phyloP scores from a whole-genome alignment of 1,139 yeast genomes.

The Saccharomyces uvarum region DNA sequence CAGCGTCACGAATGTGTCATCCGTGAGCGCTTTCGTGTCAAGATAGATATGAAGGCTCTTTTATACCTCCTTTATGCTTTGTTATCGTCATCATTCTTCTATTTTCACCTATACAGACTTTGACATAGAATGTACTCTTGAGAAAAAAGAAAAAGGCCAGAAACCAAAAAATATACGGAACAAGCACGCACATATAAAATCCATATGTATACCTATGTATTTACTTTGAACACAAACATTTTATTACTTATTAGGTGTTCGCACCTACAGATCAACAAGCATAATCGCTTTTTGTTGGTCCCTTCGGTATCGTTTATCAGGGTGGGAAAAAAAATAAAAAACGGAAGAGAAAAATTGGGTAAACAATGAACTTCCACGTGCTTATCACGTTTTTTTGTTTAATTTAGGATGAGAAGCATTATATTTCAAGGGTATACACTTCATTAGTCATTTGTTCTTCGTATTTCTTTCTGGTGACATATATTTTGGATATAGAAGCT shows the following conservation, averaged over 20 bases:
- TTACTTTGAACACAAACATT: background rate
- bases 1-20: slow-evolving; percentile 3
- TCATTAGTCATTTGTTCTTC: background rate
- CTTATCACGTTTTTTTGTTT: slow-evolving; percentile 3
- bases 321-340: background rate
- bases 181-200: background rate
- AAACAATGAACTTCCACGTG: slow-evolving; percentile 2
- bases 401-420: background rate
- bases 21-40: slow-evolving; percentile 3
- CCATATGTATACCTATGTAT: background rate
- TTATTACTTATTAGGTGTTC: background rate
- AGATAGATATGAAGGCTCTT: background rate
- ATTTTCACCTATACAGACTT: background rate
- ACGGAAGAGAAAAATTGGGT: background rate
- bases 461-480: background rate
- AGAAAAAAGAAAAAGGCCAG: background rate
- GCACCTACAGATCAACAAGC: background rate
- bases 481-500: background rate
- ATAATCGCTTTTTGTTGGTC: background rate
- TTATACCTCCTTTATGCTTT: background rate
- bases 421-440: background rate
- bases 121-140: background rate
- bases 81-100: background rate
- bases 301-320: background rate
- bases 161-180: background rate